phyloP scores from a whole-genome alignment of 169 alveolate genomes.

The Plasmodium ovale region DNA sequence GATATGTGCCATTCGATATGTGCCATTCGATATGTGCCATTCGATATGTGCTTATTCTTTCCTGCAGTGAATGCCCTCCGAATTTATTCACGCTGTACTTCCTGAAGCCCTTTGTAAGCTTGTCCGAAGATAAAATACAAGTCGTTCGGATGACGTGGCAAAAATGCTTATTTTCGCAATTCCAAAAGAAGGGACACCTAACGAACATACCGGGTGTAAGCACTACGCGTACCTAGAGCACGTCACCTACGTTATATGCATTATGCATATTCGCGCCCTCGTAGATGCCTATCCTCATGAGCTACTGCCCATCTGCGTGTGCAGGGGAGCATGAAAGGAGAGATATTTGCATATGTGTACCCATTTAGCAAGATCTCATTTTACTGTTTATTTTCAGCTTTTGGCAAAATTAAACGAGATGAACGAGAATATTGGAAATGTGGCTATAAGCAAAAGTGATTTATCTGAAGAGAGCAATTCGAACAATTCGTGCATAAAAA shows the following conservation, averaged over 20 bases:
- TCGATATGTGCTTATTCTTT: background rate
- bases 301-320: too few relatives aligned
- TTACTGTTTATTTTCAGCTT: constrained; percentile 16
- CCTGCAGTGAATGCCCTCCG: constrained; percentile 54
- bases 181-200: constrained; percentile 24
- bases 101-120: constrained; percentile 58
- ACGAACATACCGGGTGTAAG: constrained; percentile 18
- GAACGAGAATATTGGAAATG: constrained; percentile 3
- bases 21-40: too few relatives aligned
- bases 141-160: constrained; percentile 73
- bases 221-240: too few relatives aligned
- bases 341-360: too few relatives aligned
- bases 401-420: constrained; percentile 12
- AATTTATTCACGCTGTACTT: constrained; percentile 57
- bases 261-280: too few relatives aligned
- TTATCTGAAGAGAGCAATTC: background rate
- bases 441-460: background rate
- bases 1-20: too few relatives aligned
- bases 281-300: too few relatives aligned
- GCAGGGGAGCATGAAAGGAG: too few relatives aligned
- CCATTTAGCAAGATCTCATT: background rate
- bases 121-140: constrained; percentile 56
- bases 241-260: too few relatives aligned
- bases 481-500: background rate
- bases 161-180: constrained; percentile 38